Percentiles rank a stretch among this genome's conserved stretches.
Conservation (phyloP, 2,329 filamentous ascomycete genomes). For the Ramularia endophylla region DNA sequence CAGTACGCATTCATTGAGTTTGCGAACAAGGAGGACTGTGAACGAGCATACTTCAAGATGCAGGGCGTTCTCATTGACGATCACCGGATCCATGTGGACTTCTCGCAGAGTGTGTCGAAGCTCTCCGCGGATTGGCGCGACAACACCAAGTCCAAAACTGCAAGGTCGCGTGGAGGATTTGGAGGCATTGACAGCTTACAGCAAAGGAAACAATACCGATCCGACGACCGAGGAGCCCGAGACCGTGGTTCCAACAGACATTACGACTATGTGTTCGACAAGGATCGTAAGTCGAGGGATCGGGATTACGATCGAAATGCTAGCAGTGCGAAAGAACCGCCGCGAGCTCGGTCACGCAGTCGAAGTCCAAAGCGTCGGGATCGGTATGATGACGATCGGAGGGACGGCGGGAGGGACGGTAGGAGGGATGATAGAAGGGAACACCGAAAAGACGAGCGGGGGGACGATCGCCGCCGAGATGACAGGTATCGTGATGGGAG, state of each 20-base stretch:
- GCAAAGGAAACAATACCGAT: slow-evolving; percentile 83
- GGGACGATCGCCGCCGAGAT: slow-evolving; percentile 15
- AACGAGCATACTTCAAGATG: slow-evolving; percentile 98
- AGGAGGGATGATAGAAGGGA: slow-evolving; percentile 12
- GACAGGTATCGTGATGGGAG: slow-evolving; percentile 11
- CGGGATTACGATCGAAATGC: slow-evolving; percentile 13
- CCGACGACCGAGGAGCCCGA: slow-evolving; percentile 40
- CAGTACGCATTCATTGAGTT: slow-evolving; percentile 99
- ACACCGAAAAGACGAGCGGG: slow-evolving; percentile 11
- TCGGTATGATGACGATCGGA: slow-evolving; percentile 10
- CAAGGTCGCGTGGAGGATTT: slow-evolving; percentile 67
- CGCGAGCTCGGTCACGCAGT: slow-evolving; percentile 21
- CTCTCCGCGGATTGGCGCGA: slow-evolving; percentile 85
- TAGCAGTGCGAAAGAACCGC: slow-evolving; percentile 4
- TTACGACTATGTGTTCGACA: slow-evolving; percentile 79
- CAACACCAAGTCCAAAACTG: slow-evolving; percentile 75
- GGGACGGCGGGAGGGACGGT: no score
- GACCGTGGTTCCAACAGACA: slow-evolving; percentile 39
- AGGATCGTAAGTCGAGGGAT: slow-evolving; percentile 39
- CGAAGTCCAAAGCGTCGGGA: slow-evolving; percentile 26
- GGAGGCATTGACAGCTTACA: slow-evolving; percentile 84
- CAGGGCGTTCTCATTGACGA: slow-evolving; percentile 95
- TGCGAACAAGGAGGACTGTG: slow-evolving; percentile 84
- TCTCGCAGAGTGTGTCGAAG: slow-evolving; percentile 87
- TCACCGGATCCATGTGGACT: slow-evolving; percentile 95